A percentile compares a stretch with the other conserved stretches of the same genome.
phyloP scores from a whole-genome alignment of 1,284 basidiomycete genomes.

The Cutaneotrichosporon sp. region DNA sequence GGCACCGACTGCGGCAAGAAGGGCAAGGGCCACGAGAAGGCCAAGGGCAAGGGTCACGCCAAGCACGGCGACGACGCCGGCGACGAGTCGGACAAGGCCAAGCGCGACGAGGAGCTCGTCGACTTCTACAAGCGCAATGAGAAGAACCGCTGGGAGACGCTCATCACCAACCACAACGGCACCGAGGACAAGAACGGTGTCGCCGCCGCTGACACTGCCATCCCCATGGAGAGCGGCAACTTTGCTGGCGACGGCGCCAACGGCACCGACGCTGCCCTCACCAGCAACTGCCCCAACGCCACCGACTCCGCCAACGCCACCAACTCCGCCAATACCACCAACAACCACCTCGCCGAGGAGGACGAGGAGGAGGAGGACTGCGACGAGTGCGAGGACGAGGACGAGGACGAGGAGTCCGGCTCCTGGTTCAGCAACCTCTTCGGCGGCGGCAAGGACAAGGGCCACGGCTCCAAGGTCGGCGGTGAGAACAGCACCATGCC shows the following conservation, averaged over 20 bases:
- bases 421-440: neutral
- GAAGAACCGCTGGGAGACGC: neutral
- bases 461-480: neutral
- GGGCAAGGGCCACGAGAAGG: constrained; percentile 4
- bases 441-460: neutral
- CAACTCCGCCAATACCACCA: too few species aligned
- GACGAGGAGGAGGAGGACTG: too few species aligned
- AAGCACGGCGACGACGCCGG: neutral
- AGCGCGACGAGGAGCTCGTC: neutral
- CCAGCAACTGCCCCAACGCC: neutral
- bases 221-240: neutral
- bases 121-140: neutral
- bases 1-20: neutral
- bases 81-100: neutral
- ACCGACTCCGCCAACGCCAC: too few species aligned
- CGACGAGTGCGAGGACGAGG: neutral
- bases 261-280: neutral
- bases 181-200: neutral
- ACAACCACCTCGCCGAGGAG: too few species aligned
- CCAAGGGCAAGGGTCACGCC: constrained; percentile 6
- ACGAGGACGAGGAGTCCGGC: neutral
- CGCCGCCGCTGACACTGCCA: neutral
- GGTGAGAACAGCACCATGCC: neutral
- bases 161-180: neutral
- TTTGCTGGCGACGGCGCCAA: neutral